Evolutionary conservation across 768 basidiomycete genomes (phyloP).

Genomic region (Hydnum rufescens): DNA sequence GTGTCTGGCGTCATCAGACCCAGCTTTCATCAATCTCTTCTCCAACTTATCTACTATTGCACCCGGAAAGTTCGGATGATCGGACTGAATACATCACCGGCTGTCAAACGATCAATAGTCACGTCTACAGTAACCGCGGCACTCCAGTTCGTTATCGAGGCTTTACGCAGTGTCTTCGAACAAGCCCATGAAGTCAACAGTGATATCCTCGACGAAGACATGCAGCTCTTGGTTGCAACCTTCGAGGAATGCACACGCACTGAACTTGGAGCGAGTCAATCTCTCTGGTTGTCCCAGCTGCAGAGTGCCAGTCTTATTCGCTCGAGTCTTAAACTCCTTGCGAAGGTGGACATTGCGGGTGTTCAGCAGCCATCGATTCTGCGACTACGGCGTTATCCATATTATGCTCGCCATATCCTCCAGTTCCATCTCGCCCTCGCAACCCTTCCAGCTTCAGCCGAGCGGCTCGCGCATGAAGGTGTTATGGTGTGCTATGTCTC

Average conservation of each 20-base stretch:
- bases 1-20: slow-evolving; percentile 42
- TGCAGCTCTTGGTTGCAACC: slow-evolving; percentile 64
- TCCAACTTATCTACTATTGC: slow-evolving; percentile 69
- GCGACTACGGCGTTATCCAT: slow-evolving; percentile 28
- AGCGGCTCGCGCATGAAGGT: slow-evolving; percentile 69
- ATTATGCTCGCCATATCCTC: slow-evolving; percentile 57
- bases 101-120: slow-evolving; percentile 31
- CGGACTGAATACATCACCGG: slow-evolving; percentile 13
- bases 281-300: slow-evolving; percentile 59
- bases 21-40: slow-evolving; percentile 59
- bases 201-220: slow-evolving; percentile 54
- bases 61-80: slow-evolving; percentile 39
- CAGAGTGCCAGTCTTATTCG: slow-evolving; percentile 66
- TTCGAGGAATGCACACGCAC: slow-evolving; percentile 60
- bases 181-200: slow-evolving; percentile 31
- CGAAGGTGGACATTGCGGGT: slow-evolving; percentile 47
- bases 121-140: slow-evolving; percentile 38
- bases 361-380: slow-evolving; percentile 45
- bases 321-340: slow-evolving; percentile 52
- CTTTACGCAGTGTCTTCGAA: slow-evolving; percentile 40
- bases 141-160: slow-evolving; percentile 47
- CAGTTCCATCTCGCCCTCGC: slow-evolving; percentile 76
- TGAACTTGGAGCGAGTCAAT: slow-evolving; percentile 47
- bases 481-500: slow-evolving; percentile 66
- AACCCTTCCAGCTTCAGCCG: slow-evolving; percentile 54